Percentiles rank a stretch among this genome's conserved stretches.
Conservation (phyloP, 805 yeast species). For the Yarrowia yakushimensis region DNA sequence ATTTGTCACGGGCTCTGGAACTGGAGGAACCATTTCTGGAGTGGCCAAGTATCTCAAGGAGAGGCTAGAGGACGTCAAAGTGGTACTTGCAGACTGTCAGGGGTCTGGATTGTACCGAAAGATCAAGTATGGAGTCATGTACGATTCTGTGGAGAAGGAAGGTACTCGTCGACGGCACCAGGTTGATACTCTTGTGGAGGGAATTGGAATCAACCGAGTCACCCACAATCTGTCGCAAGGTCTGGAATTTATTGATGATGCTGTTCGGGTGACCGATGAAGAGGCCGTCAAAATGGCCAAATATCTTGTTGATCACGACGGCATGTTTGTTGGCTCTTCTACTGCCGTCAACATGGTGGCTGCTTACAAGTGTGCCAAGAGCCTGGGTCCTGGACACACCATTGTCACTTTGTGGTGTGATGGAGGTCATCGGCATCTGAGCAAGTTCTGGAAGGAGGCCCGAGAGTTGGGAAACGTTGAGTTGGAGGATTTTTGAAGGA, state of each 20-base stretch:
- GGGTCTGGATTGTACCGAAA: conserved; percentile 89
- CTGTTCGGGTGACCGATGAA: conserved; percentile 71
- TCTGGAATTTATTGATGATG: conserved; percentile 66
- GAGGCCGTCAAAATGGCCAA: conserved; percentile 90
- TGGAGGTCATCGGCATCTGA: conserved; percentile 83
- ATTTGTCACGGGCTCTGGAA: conserved; percentile 90
- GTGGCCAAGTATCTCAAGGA: conserved; percentile 71
- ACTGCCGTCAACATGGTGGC: conserved; percentile 95
- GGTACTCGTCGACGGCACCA: conserved; percentile 94
- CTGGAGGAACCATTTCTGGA: conserved; percentile 97
- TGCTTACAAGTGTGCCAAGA: conserved; percentile 58
- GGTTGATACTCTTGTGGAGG: conserved; percentile 92
- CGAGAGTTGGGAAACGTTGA: not conserved
- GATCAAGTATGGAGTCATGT: conserved; percentile 89
- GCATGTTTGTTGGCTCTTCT: conserved; percentile 86
- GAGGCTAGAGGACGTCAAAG: conserved; percentile 42
- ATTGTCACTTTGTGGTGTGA: conserved; percentile 89
- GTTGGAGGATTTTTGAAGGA: not conserved
- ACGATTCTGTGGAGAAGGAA: conserved; percentile 80
- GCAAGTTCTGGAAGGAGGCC: conserved; percentile 73
- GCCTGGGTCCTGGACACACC: conserved; percentile 55
- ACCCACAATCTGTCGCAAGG: conserved; percentile 78
- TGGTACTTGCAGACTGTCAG: conserved; percentile 88
- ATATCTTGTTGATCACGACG: conserved; percentile 74
- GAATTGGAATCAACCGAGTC: conserved; percentile 84